Conservation (phyloP, 148 eudicot genomes). For the Spergularia bocconei region DNA sequence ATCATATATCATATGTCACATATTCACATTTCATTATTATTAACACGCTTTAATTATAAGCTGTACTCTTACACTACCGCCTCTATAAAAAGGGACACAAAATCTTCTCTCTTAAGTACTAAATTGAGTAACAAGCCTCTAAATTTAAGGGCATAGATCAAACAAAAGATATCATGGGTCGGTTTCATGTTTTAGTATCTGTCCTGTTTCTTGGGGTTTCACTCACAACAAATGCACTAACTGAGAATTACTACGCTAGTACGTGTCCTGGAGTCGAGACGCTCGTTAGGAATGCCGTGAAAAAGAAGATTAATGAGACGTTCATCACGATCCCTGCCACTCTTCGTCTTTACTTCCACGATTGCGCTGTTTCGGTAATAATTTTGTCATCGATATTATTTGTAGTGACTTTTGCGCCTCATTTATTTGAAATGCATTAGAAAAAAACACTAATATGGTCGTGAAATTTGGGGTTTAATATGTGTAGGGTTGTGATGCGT, state of each 20-base stretch:
- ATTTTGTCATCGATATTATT: background rate
- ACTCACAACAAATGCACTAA: constrained; percentile 37
- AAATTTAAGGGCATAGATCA: background rate
- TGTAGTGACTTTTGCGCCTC: background rate
- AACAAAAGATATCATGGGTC: constrained; percentile 3
- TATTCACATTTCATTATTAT: no score
- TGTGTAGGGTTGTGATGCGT: constrained; percentile 79
- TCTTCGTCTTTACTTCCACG: constrained; percentile 88
- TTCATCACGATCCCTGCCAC: constrained; percentile 72
- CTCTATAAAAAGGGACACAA: background rate
- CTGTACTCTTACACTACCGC: background rate
- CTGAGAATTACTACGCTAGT: constrained; percentile 51
- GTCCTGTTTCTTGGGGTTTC: constrained; percentile 33
- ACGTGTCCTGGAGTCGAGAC: constrained; percentile 70
- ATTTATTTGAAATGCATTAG: no score
- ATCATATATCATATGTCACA: constrained; percentile 1
- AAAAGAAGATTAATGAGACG: constrained; percentile 52
- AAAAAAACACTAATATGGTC: no score
- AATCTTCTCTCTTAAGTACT: background rate
- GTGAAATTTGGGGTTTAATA: background rate
- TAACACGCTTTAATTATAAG: background rate
- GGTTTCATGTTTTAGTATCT: background rate
- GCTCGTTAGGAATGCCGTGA: constrained; percentile 55
- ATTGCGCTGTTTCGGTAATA: constrained; percentile 65
- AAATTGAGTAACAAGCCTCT: background rate